Percentiles rank a stretch among this genome's conserved stretches.
These are phyloP conservation scores for Diaporthe nobilis DNA, from an alignment of 2,329 filamentous ascomycete genomes.

Conservation along the genomic window DNA sequence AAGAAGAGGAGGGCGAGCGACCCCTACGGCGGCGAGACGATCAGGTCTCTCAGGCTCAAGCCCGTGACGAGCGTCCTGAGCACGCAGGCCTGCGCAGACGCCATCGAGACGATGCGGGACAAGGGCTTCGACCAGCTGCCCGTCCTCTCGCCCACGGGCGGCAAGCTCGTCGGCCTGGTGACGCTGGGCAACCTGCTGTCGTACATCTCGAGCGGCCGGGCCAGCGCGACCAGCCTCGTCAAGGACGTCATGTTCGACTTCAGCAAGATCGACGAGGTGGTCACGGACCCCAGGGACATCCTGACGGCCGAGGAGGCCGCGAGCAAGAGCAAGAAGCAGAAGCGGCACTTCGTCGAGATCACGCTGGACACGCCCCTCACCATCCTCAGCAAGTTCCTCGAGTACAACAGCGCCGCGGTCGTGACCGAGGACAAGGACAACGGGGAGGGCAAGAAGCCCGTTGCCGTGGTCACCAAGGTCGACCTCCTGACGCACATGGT, in stretches of 20 bases:
- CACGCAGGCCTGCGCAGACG: constrained; percentile 81
- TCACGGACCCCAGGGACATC: constrained; percentile 86
- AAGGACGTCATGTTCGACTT: constrained; percentile 98
- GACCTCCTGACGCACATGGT: constrained; percentile 95
- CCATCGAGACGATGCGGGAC: constrained; percentile 98
- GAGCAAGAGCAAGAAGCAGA: constrained; percentile 65
- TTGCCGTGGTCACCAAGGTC: constrained; percentile 96
- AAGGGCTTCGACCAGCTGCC: constrained; percentile 98
- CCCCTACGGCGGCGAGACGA: constrained; percentile 82
- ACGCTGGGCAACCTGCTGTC: constrained; percentile 95
- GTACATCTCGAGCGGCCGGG: constrained; percentile 88
- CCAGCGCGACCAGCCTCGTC: constrained; percentile 80
- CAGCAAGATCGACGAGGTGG: constrained; percentile 85
- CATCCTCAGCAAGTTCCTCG: constrained; percentile 91
- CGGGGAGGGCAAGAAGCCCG: constrained; percentile 76
- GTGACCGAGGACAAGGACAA: constrained; percentile 82
- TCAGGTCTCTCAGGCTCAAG: constrained; percentile 88
- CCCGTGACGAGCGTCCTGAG: constrained; percentile 89
- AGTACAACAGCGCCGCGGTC: constrained; percentile 97
- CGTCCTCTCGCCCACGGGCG: constrained; percentile 79
- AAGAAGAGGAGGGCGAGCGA: constrained; percentile 66
- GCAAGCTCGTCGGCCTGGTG: constrained; percentile 88
- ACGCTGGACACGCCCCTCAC: constrained; percentile 89
- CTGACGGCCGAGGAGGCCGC: constrained; percentile 55
- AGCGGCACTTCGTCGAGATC: constrained; percentile 91